Conservation (phyloP, 768 basidiomycete genomes). For the Mycena vulgaris region DNA sequence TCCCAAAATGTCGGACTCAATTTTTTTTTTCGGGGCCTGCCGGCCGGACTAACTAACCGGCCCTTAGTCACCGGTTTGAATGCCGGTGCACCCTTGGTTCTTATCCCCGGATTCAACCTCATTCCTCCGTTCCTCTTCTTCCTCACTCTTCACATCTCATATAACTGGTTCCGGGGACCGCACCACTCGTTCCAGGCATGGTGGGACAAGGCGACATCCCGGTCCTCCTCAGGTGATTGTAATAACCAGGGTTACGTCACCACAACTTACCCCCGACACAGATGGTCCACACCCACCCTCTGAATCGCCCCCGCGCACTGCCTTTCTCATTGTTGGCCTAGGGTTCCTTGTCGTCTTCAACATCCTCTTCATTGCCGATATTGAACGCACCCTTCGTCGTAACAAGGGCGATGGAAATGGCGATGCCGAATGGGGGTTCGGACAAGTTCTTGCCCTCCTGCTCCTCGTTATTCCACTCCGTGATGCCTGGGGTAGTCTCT, state of each 20-base stretch:
- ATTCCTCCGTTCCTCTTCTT: conserved; percentile 18
- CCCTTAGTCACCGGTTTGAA: too few species aligned
- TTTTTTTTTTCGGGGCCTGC: too few species aligned
- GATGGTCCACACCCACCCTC: too few species aligned
- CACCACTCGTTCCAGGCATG: neutral
- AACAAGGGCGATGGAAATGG: neutral
- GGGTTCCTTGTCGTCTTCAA: neutral
- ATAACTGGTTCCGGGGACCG: conserved; percentile 2
- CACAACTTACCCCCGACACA: too few species aligned
- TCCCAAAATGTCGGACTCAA: too few species aligned
- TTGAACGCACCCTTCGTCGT: conserved; percentile 5
- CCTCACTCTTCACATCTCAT: conserved; percentile 1
- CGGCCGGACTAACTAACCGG: too few species aligned
- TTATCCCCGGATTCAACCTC: conserved; percentile 15
- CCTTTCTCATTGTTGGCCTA: neutral
- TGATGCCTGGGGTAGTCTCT: neutral
- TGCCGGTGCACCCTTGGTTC: too few species aligned
- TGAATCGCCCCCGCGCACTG: too few species aligned
- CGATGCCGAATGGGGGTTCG: neutral
- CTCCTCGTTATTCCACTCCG: conserved; percentile 7
- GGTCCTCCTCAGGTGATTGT: too few species aligned
- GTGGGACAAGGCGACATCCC: too few species aligned
- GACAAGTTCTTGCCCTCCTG: conserved; percentile 1
- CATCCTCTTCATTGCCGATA: too few species aligned
- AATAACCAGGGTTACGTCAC: neutral